phyloP scores from a whole-genome alignment of 768 basidiomycete genomes.

The Leccinum broughii region DNA sequence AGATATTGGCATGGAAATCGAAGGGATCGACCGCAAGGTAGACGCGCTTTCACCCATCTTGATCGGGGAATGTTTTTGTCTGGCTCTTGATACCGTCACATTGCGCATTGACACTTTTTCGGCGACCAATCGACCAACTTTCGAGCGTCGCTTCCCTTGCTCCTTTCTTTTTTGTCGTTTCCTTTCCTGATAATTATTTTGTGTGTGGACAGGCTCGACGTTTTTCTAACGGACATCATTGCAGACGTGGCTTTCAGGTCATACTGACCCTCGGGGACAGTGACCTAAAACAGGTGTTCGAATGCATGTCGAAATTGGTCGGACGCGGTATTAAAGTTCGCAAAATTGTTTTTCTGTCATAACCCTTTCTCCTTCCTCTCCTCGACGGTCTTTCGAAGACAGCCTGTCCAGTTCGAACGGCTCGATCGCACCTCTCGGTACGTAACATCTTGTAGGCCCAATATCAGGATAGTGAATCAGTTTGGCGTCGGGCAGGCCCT shows the following conservation, averaged over 20 bases:
- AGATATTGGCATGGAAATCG: background rate
- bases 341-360: constrained; percentile 18
- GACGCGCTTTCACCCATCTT: background rate
- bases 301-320: constrained; percentile 29
- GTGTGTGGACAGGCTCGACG: background rate
- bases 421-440: background rate
- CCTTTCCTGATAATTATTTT: background rate
- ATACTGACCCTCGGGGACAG: background rate
- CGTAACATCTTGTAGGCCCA: constrained; percentile 32
- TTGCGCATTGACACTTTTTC: constrained; percentile 23
- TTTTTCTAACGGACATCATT: constrained; percentile 11
- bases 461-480: constrained; percentile 47
- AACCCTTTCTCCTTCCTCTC: too few species aligned
- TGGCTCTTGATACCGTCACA: background rate
- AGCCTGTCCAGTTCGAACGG: constrained; percentile 15
- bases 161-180: too few species aligned
- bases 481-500: constrained; percentile 45
- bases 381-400: too few species aligned
- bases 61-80: background rate
- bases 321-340: constrained; percentile 33
- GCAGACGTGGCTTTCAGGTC: constrained; percentile 10
- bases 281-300: constrained; percentile 24
- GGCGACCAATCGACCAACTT: constrained; percentile 5
- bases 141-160: background rate
- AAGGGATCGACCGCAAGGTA: constrained; percentile 33